A percentile compares a stretch with the other conserved stretches of the same genome.
These are phyloP conservation scores for Podaxis sp. DNA, from an alignment of 768 basidiomycete genomes.

Conservation along the genomic window DNA sequence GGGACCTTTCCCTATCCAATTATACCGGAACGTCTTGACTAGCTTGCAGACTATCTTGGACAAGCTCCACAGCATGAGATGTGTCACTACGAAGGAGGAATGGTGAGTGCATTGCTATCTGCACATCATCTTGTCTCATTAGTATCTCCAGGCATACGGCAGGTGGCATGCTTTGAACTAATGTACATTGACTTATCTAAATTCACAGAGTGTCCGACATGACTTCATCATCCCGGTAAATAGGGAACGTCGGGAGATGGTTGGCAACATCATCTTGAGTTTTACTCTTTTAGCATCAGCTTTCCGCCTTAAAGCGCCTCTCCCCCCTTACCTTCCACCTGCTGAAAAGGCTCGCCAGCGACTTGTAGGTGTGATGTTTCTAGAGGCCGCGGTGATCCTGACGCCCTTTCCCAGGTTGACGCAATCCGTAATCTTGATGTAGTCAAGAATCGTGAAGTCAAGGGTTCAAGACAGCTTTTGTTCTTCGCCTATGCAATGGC, in stretches of 20 bases:
- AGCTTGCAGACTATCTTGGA: constrained; percentile 86
- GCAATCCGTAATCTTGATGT: constrained; percentile 85
- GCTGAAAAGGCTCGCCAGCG: constrained; percentile 81
- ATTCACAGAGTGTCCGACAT: constrained; percentile 63
- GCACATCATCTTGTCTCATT: constrained; percentile 9
- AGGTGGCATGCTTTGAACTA: constrained; percentile 24
- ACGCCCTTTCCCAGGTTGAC: constrained; percentile 50
- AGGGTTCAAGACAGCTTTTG: constrained; percentile 80
- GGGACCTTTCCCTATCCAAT: constrained; percentile 85
- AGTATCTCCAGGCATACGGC: constrained; percentile 63
- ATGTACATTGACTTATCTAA: not conserved
- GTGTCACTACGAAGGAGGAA: constrained; percentile 94
- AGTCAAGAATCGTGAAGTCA: constrained; percentile 78
- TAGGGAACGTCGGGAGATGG: constrained; percentile 88
- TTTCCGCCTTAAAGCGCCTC: constrained; percentile 82
- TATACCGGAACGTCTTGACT: constrained; percentile 82
- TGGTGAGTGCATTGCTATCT: constrained; percentile 52
- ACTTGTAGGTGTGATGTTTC: constrained; percentile 49
- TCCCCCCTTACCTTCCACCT: constrained; percentile 96
- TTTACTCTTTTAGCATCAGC: constrained; percentile 79
- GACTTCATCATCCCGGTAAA: constrained; percentile 94
- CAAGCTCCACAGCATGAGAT: constrained; percentile 91
- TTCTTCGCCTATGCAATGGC: constrained; percentile 94
- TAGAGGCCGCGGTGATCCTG: not conserved
- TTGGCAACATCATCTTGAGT: constrained; percentile 90